Evolutionary conservation across 148 eudicot species (phyloP), one percentile per base, ranked within the genome.

Genomic region (Oxyria digyna): DNA sequence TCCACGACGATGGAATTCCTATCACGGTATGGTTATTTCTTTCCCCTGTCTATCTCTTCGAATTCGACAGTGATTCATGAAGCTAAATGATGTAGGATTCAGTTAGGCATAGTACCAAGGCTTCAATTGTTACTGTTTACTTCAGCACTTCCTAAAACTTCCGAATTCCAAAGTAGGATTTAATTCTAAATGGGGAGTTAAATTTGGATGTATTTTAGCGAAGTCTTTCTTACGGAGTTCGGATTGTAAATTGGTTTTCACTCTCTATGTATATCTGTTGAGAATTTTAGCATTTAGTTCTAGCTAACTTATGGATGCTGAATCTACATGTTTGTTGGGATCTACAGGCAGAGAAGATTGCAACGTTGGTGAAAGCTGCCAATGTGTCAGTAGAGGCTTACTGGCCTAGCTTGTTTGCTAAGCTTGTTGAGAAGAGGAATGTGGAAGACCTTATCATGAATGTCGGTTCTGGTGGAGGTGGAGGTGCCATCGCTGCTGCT

Each of bases 1-100:
- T 90, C 32, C 76, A 81, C 85, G 96, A 90, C 31, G 96, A 90
- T 40, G 89, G 84, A 35, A 85, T 87, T 70, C 63, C 96, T 18
- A 69, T 84, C 63, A 86, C 89, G 32, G 89, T 86, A 79, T 31
- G 17, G 49, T 17, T n/a, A 45, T 15, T 0, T 9, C 52, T 4
- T 6, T 72, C 48, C 23, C 57, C n/a, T 40, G n/a, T n/a, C n/a
- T n/a, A n/a, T 6, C 0, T 45, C 2, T 17, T 55, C 42, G n/a
- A n/a, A n/a, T n/a, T n/a, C n/a, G 52, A 46, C 8, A n/a, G 1
- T n/a, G 1, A 13, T 6, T 17, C 1, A 0, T 31, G 8, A n/a
- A 46, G 7, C 18, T 46, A 23, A 6, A 46, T n/a, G n/a, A n/a
- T n/a, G n/a, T n/a, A n/a, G n/a, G n/a, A n/a, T n/a, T n/a, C n/a